phyloP scores from a whole-genome alignment of 2,329 filamentous ascomycete genomes.

The Dissoconium aciculare region DNA sequence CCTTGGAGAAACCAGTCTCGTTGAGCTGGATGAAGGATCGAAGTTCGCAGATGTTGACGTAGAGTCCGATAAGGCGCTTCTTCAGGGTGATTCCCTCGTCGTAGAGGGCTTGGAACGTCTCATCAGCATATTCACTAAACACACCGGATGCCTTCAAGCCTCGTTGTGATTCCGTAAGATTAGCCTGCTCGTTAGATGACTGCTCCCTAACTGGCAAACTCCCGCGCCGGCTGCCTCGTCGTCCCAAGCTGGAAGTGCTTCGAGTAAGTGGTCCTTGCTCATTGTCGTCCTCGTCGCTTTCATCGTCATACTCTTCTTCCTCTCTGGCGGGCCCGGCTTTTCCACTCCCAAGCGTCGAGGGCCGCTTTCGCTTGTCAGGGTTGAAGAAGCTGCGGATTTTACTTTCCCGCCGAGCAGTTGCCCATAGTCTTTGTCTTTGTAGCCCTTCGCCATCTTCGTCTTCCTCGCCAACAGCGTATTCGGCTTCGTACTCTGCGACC shows the following conservation, averaged over 20 bases:
- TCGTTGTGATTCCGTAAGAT: slow-evolving; percentile 21
- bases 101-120: slow-evolving; percentile 53
- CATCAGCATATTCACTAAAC: slow-evolving; percentile 67
- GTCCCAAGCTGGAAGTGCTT: slow-evolving; percentile 14
- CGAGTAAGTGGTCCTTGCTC: slow-evolving; percentile 32
- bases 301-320: slow-evolving; percentile 39
- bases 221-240: slow-evolving; percentile 13
- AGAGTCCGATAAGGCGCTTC: slow-evolving; percentile 74
- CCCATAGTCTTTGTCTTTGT: slow-evolving; percentile 20
- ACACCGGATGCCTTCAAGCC: slow-evolving; percentile 49
- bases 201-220: too few relatives aligned
- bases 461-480: slow-evolving; percentile 24
- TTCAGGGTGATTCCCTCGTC: slow-evolving; percentile 72
- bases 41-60: slow-evolving; percentile 85
- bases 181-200: slow-evolving; percentile 9
- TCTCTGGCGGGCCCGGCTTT: slow-evolving; percentile 39
- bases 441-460: slow-evolving; percentile 17
- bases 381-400: slow-evolving; percentile 37
- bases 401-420: slow-evolving; percentile 28
- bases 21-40: slow-evolving; percentile 95
- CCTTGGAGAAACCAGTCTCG: slow-evolving; percentile 89
- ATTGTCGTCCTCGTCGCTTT: slow-evolving; percentile 45
- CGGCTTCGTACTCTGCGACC: slow-evolving; percentile 51
- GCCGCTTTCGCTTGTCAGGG: slow-evolving; percentile 29
- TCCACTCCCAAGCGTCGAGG: slow-evolving; percentile 27